Percentiles rank a stretch among this genome's conserved stretches.
Conservation (phyloP, 192 early-diverging fungal species). For the Backusella westeae region DNA sequence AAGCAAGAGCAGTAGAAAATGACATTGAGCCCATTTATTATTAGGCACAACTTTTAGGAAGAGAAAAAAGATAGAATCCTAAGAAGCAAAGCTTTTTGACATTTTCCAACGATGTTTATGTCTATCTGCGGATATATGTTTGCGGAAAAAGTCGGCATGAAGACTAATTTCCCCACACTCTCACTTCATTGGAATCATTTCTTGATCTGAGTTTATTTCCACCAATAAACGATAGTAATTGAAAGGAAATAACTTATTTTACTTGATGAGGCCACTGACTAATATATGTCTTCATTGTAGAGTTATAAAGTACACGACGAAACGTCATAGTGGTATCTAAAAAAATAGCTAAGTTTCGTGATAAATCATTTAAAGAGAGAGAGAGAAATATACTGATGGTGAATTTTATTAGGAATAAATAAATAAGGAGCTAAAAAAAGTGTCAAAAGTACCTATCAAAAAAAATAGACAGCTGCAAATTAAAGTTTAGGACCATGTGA, state of each 20-base stretch:
- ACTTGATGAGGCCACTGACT: not conserved
- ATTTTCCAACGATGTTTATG: not conserved
- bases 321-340: not conserved
- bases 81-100: not conserved
- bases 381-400: not conserved
- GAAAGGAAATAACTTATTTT: not conserved
- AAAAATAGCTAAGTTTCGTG: not conserved
- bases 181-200: not conserved
- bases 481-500: constrained; percentile 6
- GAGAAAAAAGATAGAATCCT: not conserved
- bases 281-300: not conserved
- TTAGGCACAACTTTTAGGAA: not conserved
- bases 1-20: not conserved
- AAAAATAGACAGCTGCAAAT: not conserved
- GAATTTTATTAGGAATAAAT: not conserved
- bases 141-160: not conserved
- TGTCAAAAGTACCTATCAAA: constrained; percentile 1
- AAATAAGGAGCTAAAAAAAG: not conserved
- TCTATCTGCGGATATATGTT: not conserved
- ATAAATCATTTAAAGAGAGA: not conserved
- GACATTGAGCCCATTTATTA: not conserved
- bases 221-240: not conserved
- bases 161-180: not conserved
- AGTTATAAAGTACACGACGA: not conserved
- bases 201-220: not conserved